Evolutionary conservation across 1,139 yeast species (phyloP), one percentile per base, ranked within the genome.

Genomic region (Kodamaea anthophila): DNA sequence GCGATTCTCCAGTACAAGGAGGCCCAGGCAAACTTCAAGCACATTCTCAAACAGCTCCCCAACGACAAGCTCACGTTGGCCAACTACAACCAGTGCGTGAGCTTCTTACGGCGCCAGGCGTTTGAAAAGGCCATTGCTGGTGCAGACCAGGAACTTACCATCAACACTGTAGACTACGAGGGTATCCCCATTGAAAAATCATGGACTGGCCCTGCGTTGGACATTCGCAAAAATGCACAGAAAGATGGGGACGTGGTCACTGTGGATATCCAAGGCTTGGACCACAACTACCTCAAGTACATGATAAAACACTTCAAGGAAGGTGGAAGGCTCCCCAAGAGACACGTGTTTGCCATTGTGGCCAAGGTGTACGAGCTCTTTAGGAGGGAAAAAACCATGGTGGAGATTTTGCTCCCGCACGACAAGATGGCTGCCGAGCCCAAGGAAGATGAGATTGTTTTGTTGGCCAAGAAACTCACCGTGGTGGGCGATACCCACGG

Each of bases 401-500:
- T 81, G 16, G 97, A 91, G 47, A 52, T 87, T 15, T 59, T 65
- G 5, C 60, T 78, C 24, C 63, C 66, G 3, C 60, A 58, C 24
- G 38, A 52, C 7, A 44, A 49, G 25, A 41, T 54, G 21, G 32
- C 37, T 2, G 54, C 52, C 10, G 39, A 42, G 13, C 45, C 49
- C 13, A 49, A 45, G 14, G 33, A 21, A 3, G 50, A 46, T 22
- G 53, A 47, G 24, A 42, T 58, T 6, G 14, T 52, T 5, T 44
- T 59, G 27, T 43, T 45, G 13, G 69, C 62, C 13, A 51, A 40
- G 39, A 64, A 55, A 36, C 64, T 93, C 27, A 86, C 97, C 1
- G 83, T 91, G 8, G 93, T 94, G 42, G 99, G 99, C 41, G 99
- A 91, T 52, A 91, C 97, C 0, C 99, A 91, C 51, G 99, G 99